A percentile compares a stretch with the other conserved stretches of the same genome.
phyloP scores from a whole-genome alignment of 2,329 filamentous ascomycete species.

The Clathrospora elynae region DNA sequence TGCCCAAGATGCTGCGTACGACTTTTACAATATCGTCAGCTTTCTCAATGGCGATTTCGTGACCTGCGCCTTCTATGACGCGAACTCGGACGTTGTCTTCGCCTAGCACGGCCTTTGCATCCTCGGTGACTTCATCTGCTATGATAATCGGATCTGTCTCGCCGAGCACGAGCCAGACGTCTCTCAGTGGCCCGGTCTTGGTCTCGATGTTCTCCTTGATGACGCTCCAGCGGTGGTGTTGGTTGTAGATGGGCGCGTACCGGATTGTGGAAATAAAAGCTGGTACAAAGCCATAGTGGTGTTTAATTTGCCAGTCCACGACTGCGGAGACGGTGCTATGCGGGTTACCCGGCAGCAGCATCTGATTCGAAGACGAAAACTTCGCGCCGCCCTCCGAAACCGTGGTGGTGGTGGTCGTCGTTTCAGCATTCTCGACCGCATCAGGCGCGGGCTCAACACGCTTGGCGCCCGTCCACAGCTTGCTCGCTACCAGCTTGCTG shows the following conservation, averaged over 20 bases:
- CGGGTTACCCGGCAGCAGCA: slow-evolving; percentile 58
- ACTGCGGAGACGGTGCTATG: slow-evolving; percentile 64
- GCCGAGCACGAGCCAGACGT: slow-evolving; percentile 69
- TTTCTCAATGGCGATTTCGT: slow-evolving; percentile 70
- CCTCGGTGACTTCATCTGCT: slow-evolving; percentile 66
- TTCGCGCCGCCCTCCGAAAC: slow-evolving; percentile 24
- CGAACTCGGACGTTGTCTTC: slow-evolving; percentile 62
- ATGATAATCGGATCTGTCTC: slow-evolving; percentile 69
- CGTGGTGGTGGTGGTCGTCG: slow-evolving; percentile 11
- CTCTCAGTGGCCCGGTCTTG: slow-evolving; percentile 49
- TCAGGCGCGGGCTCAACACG: slow-evolving; percentile 36
- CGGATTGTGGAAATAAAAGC: slow-evolving; percentile 74
- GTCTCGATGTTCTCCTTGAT: slow-evolving; percentile 53
- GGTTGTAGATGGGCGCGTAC: slow-evolving; percentile 69
- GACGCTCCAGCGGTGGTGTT: slow-evolving; percentile 65
- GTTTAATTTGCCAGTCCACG: slow-evolving; percentile 70
- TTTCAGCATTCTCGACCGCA: slow-evolving; percentile 24
- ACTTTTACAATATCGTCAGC: slow-evolving; percentile 61
- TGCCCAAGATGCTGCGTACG: slow-evolving; percentile 10
- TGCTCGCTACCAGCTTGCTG: slow-evolving; percentile 48
- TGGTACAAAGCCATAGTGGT: slow-evolving; percentile 69
- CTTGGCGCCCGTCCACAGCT: slow-evolving; percentile 39
- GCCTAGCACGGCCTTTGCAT: slow-evolving; percentile 64
- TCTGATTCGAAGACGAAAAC: slow-evolving; percentile 26
- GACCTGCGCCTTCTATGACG: slow-evolving; percentile 64